Evolutionary conservation across 2,329 filamentous ascomycete genomes (phyloP).

Genomic region (Emmonsiellopsis sp.): DNA sequence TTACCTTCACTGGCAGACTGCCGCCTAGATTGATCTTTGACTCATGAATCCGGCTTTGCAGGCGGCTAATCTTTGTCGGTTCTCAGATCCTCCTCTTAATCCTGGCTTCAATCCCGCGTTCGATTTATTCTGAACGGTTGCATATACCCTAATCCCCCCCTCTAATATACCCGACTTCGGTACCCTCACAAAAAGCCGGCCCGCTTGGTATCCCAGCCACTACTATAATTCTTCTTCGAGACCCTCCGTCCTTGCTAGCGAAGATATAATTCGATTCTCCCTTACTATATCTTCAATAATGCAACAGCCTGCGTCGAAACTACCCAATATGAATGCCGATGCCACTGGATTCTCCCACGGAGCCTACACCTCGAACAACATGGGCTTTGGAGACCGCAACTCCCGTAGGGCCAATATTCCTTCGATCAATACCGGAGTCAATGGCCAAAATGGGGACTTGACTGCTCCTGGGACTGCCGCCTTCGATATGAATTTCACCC

Average conservation of each 20-base stretch:
- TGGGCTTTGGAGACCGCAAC: slow-evolving; percentile 77
- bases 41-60: too few species aligned
- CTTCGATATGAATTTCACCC: slow-evolving; percentile 98
- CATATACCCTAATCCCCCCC: too few species aligned
- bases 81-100: background rate
- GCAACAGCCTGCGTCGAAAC: slow-evolving; percentile 64
- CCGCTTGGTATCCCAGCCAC: too few species aligned
- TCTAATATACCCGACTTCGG: too few species aligned
- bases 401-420: slow-evolving; percentile 76
- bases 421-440: slow-evolving; percentile 76
- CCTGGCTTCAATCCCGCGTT: too few species aligned
- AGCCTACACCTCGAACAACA: slow-evolving; percentile 75
- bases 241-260: too few species aligned
- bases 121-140: too few species aligned
- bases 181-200: too few species aligned
- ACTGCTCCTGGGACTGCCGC: slow-evolving; percentile 69
- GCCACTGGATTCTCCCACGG: slow-evolving; percentile 89
- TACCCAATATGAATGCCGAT: slow-evolving; percentile 52
- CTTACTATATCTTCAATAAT: slow-evolving; percentile 48
- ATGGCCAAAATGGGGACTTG: slow-evolving; percentile 60
- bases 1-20: background rate
- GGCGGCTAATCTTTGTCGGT: background rate
- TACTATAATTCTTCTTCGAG: too few species aligned
- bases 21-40: too few species aligned
- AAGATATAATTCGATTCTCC: slow-evolving; percentile 70